Evolutionary conservation across 495 filamentous ascomycete species (phyloP), one percentile per base, ranked within the genome.

Genomic region (Barbatosphaeria neglecta): DNA sequence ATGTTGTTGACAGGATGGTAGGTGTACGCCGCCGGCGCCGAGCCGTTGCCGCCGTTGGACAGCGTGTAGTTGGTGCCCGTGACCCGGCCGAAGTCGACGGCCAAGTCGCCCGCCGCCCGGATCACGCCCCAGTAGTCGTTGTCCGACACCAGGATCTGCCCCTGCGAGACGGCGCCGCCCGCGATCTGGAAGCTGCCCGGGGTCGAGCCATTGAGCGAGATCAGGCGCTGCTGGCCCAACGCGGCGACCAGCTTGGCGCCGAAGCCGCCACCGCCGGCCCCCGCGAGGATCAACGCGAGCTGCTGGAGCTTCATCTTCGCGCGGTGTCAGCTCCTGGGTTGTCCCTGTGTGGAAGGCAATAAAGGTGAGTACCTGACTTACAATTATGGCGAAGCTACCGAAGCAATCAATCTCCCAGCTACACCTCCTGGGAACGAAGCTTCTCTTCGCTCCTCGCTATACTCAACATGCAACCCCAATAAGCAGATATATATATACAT

Each of bases 71-170:
- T 78, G 28, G 63, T 68, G 18, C 80, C 79, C 9, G 80, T 84
- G 3, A 84, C 82, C 15, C 75, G 72, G 10, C 80, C 77, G 62
- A 89, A 85, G 64, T 89, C 84, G n/a, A 66, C 58, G 1, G 82
- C 75, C 2, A 89, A 68, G 53, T 83, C 79, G 20, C 74, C 64
- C 9, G 77, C 80, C 8, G 81, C 84, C 31, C 82, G 73, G 43
- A 84, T 73, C 17, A 87, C 80, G 37, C 81, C 84, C 53, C 72
- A 75, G 63, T 71, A 84, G 50, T 88, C 83, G 37, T 71, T 63
- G 25, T 52, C 59, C 37, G 74, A 73, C 23, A 77, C 62, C 18
- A 75, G 59, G 31, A 81, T 72, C 55, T 76, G 71, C 15, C 70
- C 65, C 38, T 61, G 52, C 13, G 63, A 50, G 13, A 75, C 63